Base-by-base conservation (phyloP, 352 stramenopile genomes). In the Aphanomyces euteiches region DNA sequence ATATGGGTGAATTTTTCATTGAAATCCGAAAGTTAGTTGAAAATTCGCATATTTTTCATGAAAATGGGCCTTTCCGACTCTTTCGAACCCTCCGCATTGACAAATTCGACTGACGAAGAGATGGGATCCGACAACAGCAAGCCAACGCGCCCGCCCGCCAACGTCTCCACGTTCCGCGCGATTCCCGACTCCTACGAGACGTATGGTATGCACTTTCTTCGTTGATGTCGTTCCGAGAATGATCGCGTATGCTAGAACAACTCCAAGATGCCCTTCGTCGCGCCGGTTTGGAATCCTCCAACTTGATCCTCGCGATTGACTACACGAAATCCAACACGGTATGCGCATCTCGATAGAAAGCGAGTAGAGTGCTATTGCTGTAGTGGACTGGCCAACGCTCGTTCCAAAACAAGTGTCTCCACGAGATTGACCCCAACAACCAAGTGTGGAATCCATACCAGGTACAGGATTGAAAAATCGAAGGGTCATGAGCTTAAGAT, bases 241-340 rank as follows among this genome's bases (percentile, higher is more conserved):
- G 28, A 28, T 28, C 28, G 28, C 2, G 28, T 28, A 28, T 6
- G 17, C 34, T 66, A 91, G 83, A 80, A 21, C 75, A 93, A 71
- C 75, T 93, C 34, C 76, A 89, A 47, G 71, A 82, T 19, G 85
- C 79, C 19, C 73, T 93, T 34, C 80, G 85, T 77, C 82, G 70
- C 0, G 53, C 45, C 4, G 82, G 84, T 8, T 73, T 92, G 12
- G 80, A 90, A 70, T 86, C 81, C 17, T 88, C 79, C 5, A 88
- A 90, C 64, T 70, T 92, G 40, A 72, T 93, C 66, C 76, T 93
- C 56, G 82, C 78, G 0, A 80, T 93, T 45, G 85, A 91, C 72
- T 91, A 84, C 65, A 89, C 85, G 41, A 86, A 83, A 28, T 85
- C 80, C 10, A 93, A 93, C 67, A 12, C 75, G 65, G 79, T 82